These are phyloP conservation scores for Erodium maritimum DNA, from an alignment of 345 rosid genomes.

Conservation along the genomic window DNA sequence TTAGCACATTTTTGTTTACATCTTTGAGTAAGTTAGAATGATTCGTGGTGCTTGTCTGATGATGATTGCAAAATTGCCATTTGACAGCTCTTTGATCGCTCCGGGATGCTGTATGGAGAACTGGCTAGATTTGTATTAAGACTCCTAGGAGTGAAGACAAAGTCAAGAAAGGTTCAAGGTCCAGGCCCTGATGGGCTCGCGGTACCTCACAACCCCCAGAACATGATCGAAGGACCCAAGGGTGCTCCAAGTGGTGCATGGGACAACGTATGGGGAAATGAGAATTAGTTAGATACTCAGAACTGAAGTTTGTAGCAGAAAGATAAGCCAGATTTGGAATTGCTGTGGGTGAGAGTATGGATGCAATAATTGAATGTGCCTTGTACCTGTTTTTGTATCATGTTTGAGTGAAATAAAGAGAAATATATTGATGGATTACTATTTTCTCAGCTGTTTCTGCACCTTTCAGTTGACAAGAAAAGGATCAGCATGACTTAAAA, in stretches of 20 bases:
- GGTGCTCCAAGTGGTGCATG: conserved; percentile 62
- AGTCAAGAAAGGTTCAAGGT: conserved; percentile 53
- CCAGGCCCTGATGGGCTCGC: conserved; percentile 55
- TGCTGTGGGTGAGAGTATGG: neutral
- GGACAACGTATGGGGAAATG: conserved; percentile 84
- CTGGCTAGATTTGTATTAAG: conserved; percentile 87
- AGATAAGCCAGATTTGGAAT: neutral
- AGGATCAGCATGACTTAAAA: too few relatives aligned
- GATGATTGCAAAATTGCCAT: conserved; percentile 8
- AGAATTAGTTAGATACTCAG: conserved; percentile 10
- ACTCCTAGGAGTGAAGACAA: conserved; percentile 68
- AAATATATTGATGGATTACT: too few relatives aligned
- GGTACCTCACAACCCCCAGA: conserved; percentile 47
- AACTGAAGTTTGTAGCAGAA: neutral
- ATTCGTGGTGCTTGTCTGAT: neutral
- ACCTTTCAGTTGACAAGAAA: too few relatives aligned
- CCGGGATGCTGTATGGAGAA: conserved; percentile 83
- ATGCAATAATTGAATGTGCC: neutral
- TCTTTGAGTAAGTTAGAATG: neutral
- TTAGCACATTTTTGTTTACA: neutral
- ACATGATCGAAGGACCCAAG: conserved; percentile 66
- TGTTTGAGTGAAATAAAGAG: neutral
- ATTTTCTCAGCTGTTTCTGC: too few relatives aligned
- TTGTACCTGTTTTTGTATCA: neutral
- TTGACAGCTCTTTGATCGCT: conserved; percentile 80